phyloP scores from a whole-genome alignment of 768 basidiomycete genomes.

The Daedaleopsis sinensis region DNA sequence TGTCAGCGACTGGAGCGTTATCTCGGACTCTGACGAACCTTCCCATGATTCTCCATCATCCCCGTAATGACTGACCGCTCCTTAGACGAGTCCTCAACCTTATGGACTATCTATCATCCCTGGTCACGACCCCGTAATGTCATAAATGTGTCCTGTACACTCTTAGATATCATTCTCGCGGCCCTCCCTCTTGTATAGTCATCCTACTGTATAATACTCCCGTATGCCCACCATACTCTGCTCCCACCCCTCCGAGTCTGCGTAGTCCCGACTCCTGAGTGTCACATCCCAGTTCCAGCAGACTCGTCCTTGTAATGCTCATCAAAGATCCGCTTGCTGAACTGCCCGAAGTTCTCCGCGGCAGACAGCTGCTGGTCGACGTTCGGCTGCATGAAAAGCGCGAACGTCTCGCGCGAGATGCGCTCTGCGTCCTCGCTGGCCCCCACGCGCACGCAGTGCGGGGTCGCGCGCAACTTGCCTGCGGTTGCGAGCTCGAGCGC shows the following conservation, averaged over 20 bases:
- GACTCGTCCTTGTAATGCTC: constrained; percentile 58
- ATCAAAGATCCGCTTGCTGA: constrained; percentile 80
- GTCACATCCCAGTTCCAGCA: constrained; percentile 20
- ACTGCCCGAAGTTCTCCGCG: constrained; percentile 83
- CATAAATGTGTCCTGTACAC: neutral
- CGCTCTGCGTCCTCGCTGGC: constrained; percentile 43
- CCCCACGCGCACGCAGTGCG: constrained; percentile 90
- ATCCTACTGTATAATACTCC: neutral
- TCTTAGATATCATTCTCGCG: neutral
- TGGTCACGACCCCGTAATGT: neutral
- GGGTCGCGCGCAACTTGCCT: constrained; percentile 83
- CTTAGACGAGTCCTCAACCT: constrained; percentile 3
- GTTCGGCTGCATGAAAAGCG: constrained; percentile 89
- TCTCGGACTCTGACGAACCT: constrained; percentile 65
- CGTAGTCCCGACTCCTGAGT: neutral
- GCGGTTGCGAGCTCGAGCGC: constrained; percentile 89
- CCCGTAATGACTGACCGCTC: constrained; percentile 1
- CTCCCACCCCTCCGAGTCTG: too few species aligned
- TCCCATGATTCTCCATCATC: constrained; percentile 6
- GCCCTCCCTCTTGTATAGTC: neutral
- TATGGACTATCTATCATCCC: constrained; percentile 11
- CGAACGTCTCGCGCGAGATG: constrained; percentile 86
- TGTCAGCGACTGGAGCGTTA: constrained; percentile 86
- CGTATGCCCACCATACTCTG: neutral
- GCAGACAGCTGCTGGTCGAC: constrained; percentile 72